These are phyloP conservation scores for Russula compacta DNA, from an alignment of 768 basidiomycete species.

Conservation along the genomic window DNA sequence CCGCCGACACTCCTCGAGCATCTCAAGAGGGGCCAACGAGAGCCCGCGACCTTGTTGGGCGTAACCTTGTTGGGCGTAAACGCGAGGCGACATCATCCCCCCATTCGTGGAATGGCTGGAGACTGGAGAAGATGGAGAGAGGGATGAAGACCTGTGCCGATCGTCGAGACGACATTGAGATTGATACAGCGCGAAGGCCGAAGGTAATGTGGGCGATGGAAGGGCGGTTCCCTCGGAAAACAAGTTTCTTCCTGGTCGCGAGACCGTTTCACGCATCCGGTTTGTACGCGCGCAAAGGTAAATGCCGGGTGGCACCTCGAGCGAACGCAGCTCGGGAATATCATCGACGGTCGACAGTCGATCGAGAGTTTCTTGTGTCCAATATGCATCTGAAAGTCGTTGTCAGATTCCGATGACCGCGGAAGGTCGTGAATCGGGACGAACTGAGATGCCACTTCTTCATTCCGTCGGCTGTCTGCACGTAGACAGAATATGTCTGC, in stretches of 20 bases:
- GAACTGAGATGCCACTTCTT: constrained; percentile 34
- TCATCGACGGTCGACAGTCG: constrained; percentile 52
- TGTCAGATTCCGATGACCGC: not conserved
- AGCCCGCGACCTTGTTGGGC: not conserved
- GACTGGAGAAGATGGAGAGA: not conserved
- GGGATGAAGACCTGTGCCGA: not conserved
- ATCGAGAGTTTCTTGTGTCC: constrained; percentile 52
- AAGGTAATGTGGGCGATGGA: not conserved
- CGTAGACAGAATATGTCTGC: constrained; percentile 33
- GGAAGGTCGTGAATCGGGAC: constrained; percentile 5
- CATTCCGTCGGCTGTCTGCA: constrained; percentile 24
- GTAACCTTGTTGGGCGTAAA: not conserved
- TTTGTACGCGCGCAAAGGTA: constrained; percentile 55
- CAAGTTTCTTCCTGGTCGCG: constrained; percentile 6
- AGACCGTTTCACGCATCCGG: constrained; percentile 20
- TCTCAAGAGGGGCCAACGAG: constrained; percentile 12
- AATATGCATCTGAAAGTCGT: constrained; percentile 56
- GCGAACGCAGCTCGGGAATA: constrained; percentile 40
- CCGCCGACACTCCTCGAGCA: constrained; percentile 12
- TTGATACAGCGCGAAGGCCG: constrained; percentile 2
- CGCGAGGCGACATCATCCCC: not conserved
- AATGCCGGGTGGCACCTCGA: constrained; percentile 48
- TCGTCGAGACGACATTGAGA: not conserved
- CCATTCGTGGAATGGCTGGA: not conserved
- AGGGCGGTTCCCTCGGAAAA: not conserved